Percentiles rank a stretch among this genome's conserved stretches.
phyloP scores from a whole-genome alignment of 148 eudicot species.

The Mesembryanthemum crystallinum region DNA sequence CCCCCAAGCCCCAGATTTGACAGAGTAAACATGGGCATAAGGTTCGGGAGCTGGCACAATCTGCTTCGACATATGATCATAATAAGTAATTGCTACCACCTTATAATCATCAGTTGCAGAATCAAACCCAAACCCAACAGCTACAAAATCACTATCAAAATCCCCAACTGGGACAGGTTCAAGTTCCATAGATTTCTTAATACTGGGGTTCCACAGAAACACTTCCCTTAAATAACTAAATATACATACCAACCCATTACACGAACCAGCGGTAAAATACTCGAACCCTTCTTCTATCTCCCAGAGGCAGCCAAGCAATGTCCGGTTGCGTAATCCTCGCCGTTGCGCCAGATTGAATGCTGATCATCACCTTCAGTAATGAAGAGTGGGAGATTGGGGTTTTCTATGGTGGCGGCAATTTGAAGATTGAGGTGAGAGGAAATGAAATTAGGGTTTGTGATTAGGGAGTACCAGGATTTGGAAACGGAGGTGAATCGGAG shows the following conservation, averaged over 20 bases:
- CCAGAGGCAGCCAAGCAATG: not conserved
- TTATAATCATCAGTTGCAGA: not conserved
- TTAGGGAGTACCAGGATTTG: conserved; percentile 1
- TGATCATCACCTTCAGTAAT: not conserved
- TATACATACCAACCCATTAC: not conserved
- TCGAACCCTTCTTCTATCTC: not conserved
- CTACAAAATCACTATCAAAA: not conserved
- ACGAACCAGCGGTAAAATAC: not conserved
- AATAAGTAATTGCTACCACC: not conserved
- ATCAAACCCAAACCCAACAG: not conserved
- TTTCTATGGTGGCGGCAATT: not conserved
- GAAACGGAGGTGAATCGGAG: not conserved
- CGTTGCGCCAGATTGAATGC: not conserved
- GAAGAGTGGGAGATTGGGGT: not conserved
- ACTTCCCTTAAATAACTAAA: not conserved
- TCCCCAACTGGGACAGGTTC: not conserved
- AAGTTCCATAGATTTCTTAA: not conserved
- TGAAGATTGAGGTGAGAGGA: not conserved
- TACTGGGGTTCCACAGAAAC: not conserved
- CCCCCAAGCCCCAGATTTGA: not conserved
- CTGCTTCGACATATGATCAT: not conserved
- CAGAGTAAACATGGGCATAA: not conserved
- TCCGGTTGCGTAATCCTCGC: not conserved
- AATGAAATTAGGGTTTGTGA: conserved; percentile 1
- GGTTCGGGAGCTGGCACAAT: not conserved